A percentile compares a stretch with the other conserved stretches of the same genome.
Conservation (phyloP, 805 yeast species). For the Ogataea salicorniae region DNA sequence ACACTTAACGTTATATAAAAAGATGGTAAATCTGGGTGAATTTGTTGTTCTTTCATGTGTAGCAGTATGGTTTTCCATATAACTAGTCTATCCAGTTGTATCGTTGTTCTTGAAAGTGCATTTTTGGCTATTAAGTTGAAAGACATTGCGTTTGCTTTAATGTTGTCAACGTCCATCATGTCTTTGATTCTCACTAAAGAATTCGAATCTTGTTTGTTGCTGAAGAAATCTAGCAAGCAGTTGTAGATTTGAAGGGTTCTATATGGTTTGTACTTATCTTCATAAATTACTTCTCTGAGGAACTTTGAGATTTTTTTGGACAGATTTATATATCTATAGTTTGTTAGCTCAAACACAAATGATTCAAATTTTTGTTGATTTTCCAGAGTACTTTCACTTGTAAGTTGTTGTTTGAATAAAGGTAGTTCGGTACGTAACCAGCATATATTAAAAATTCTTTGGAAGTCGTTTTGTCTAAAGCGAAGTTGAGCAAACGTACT, state of each 20-base stretch:
- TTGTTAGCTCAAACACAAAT: too few relatives aligned
- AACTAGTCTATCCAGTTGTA: slow-evolving; percentile 11
- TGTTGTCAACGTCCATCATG: slow-evolving; percentile 4
- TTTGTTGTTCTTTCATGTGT: slow-evolving; percentile 8
- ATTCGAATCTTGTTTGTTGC: slow-evolving; percentile 27
- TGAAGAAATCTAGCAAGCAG: too few relatives aligned
- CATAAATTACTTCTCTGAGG: slow-evolving; percentile 8
- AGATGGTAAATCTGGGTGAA: slow-evolving; percentile 17
- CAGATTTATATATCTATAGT: too few relatives aligned
- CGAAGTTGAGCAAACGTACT: too few relatives aligned
- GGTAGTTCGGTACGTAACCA: too few relatives aligned
- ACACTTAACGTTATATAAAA: slow-evolving; percentile 18
- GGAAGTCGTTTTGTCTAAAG: too few relatives aligned
- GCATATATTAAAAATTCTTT: too few relatives aligned
- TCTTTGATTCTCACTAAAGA: slow-evolving; percentile 36
- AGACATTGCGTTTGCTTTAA: slow-evolving; percentile 14
- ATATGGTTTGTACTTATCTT: not conserved
- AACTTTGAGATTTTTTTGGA: slow-evolving; percentile 6
- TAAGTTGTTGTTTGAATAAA: too few relatives aligned
- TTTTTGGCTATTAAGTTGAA: slow-evolving; percentile 22
- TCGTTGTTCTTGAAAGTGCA: slow-evolving; percentile 8
- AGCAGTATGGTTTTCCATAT: slow-evolving; percentile 13
- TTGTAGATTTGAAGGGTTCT: too few relatives aligned
- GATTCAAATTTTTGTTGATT: too few relatives aligned
- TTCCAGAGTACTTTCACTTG: too few relatives aligned